phyloP scores from a whole-genome alignment of 352 stramenopile species.

The Phytopythium sindhum region DNA sequence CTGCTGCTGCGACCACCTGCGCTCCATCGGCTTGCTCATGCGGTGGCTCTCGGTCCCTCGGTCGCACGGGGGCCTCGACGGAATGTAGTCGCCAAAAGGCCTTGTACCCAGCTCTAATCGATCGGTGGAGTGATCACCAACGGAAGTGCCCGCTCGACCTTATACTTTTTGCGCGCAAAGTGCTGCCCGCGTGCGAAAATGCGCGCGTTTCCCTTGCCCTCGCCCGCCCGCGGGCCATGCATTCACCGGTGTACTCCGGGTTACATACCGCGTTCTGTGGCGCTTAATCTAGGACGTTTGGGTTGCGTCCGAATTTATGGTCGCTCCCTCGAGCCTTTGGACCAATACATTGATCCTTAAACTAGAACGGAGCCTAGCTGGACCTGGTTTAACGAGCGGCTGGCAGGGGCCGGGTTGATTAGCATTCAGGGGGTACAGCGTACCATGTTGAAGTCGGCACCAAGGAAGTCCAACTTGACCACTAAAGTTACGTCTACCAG shows the following conservation, averaged over 20 bases:
- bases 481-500: not conserved
- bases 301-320: not conserved
- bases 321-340: not conserved
- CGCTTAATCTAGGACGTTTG: not conserved
- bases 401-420: not conserved
- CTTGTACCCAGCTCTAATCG: not conserved
- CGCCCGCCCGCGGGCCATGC: not conserved
- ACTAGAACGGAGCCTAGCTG: not conserved
- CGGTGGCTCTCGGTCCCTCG: not conserved
- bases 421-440: not conserved
- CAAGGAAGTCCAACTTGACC: too few species aligned
- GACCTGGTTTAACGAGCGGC: not conserved
- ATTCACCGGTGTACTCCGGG: not conserved
- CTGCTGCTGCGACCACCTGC: conserved; percentile 54
- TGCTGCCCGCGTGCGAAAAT: not conserved
- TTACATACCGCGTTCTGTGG: not conserved
- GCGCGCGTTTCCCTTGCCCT: not conserved
- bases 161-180: conserved; percentile 3
- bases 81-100: too few species aligned
- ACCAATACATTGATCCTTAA: not conserved
- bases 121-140: not conserved
- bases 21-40: conserved; percentile 1
- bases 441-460: conserved; percentile 6
- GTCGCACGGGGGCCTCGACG: too few species aligned
- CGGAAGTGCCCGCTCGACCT: not conserved